These are phyloP conservation scores for Stropharia rugosoannulata DNA, from an alignment of 768 basidiomycete species.

Conservation along the genomic window DNA sequence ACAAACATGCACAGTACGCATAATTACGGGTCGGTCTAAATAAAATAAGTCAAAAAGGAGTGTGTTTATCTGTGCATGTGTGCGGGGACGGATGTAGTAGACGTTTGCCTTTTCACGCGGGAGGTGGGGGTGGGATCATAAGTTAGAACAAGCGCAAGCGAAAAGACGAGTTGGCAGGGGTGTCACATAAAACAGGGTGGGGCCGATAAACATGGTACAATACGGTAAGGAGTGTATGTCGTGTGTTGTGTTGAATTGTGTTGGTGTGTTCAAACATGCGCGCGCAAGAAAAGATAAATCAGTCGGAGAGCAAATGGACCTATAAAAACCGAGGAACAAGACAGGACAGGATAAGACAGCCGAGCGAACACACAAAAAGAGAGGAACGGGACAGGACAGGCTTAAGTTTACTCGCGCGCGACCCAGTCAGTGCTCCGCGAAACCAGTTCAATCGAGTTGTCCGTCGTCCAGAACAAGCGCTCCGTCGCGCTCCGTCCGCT, in stretches of 20 bases:
- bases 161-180: neutral
- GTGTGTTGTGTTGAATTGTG: neutral
- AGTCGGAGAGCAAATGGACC: conserved; percentile 2
- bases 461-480: conserved; percentile 88
- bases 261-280: conserved; percentile 3
- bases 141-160: too few relatives aligned
- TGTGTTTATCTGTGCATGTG: too few relatives aligned
- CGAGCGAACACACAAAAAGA: conserved; percentile 10
- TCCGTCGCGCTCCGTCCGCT: conserved; percentile 89
- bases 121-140: neutral
- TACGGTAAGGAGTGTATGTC: conserved; percentile 5
- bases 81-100: too few relatives aligned
- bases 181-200: conserved; percentile 13
- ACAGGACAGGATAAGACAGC: conserved; percentile 1
- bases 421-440: conserved; percentile 88
- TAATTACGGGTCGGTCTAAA: too few relatives aligned
- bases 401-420: conserved; percentile 52
- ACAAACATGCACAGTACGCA: too few relatives aligned
- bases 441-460: conserved; percentile 86
- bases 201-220: conserved; percentile 10
- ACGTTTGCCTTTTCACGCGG: too few relatives aligned
- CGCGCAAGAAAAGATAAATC: conserved; percentile 7
- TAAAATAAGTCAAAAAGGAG: too few relatives aligned
- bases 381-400: neutral
- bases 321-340: conserved; percentile 7